Evolutionary conservation across 2,329 filamentous ascomycete genomes (phyloP).

Genomic region (Penicillium sp.): DNA sequence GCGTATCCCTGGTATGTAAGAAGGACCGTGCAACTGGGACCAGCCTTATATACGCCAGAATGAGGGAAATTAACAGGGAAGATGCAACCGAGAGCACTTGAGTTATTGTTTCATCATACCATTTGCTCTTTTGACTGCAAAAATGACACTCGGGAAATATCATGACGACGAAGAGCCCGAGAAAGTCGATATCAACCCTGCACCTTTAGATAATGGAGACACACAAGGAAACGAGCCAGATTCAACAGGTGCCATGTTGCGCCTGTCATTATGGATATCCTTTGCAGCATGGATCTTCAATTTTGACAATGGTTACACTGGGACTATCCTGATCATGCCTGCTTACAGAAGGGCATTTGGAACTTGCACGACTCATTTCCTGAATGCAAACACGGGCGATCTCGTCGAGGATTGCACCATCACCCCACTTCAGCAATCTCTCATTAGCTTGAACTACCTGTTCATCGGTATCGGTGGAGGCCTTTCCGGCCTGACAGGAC

Average conservation of each 20-base stretch:
- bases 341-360: slow-evolving; percentile 29
- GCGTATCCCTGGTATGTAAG: slow-evolving; percentile 20
- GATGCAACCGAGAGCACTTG: neutral
- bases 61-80: neutral
- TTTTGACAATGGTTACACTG: slow-evolving; percentile 30
- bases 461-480: slow-evolving; percentile 32
- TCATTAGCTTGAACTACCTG: slow-evolving; percentile 32
- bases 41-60: slow-evolving; percentile 7
- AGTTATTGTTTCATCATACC: neutral
- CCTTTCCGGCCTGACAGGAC: slow-evolving; percentile 22
- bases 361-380: slow-evolving; percentile 19
- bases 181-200: neutral
- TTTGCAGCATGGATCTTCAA: slow-evolving; percentile 30
- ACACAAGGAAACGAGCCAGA: neutral
- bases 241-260: slow-evolving; percentile 25
- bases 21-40: neutral
- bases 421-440: slow-evolving; percentile 31
- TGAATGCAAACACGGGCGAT: slow-evolving; percentile 14
- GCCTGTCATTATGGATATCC: slow-evolving; percentile 25
- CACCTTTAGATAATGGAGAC: neutral
- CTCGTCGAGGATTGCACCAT: slow-evolving; percentile 22
- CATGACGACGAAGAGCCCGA: slow-evolving; percentile 10
- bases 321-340: slow-evolving; percentile 30
- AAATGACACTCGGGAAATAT: slow-evolving; percentile 1
- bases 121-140: neutral